Evolutionary conservation across 352 stramenopile genomes (phyloP).

Genomic region (Globisporangium solare): DNA sequence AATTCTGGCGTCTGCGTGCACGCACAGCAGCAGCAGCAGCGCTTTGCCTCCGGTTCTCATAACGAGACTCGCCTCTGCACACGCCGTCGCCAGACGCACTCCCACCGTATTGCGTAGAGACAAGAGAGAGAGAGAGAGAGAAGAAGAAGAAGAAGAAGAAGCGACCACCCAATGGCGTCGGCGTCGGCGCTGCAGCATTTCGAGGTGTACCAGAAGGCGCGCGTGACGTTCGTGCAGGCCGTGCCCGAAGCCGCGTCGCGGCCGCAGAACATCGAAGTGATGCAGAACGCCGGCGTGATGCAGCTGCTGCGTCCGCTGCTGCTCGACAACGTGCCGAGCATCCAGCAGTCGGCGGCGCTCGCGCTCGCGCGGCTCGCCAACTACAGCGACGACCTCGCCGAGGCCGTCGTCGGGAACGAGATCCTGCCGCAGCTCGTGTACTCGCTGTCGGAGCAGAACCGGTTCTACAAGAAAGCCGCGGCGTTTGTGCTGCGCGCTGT

Average conservation of each 20-base stretch:
- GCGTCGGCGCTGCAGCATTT: conserved; percentile 93
- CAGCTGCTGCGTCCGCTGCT: conserved; percentile 91
- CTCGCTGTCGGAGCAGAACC: conserved; percentile 92
- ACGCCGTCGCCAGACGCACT: too few relatives aligned
- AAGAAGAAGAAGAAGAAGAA: too few relatives aligned
- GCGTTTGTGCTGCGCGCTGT: conserved; percentile 93
- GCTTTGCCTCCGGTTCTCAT: too few relatives aligned
- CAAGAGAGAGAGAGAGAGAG: too few relatives aligned
- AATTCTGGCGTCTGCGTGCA: too few relatives aligned
- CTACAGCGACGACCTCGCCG: conserved; percentile 93
- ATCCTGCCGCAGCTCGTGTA: conserved; percentile 97
- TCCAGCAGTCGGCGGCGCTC: conserved; percentile 93
- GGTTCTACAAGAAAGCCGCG: conserved; percentile 95
- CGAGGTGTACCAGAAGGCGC: conserved; percentile 94
- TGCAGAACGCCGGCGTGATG: conserved; percentile 96
- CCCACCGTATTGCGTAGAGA: too few relatives aligned
- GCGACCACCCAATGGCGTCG: conserved; percentile 59
- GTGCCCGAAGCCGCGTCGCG: conserved; percentile 92
- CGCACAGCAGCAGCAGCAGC: too few relatives aligned
- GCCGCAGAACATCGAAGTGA: conserved; percentile 95
- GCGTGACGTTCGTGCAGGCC: conserved; percentile 93
- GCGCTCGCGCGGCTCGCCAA: conserved; percentile 92
- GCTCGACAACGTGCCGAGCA: conserved; percentile 93
- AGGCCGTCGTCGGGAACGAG: conserved; percentile 93
- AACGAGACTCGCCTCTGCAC: too few relatives aligned